Percentiles rank a stretch among this genome's conserved stretches.
phyloP scores from a whole-genome alignment of 1,284 basidiomycete genomes.

The Sporisorium iseilematis-ciliati region DNA sequence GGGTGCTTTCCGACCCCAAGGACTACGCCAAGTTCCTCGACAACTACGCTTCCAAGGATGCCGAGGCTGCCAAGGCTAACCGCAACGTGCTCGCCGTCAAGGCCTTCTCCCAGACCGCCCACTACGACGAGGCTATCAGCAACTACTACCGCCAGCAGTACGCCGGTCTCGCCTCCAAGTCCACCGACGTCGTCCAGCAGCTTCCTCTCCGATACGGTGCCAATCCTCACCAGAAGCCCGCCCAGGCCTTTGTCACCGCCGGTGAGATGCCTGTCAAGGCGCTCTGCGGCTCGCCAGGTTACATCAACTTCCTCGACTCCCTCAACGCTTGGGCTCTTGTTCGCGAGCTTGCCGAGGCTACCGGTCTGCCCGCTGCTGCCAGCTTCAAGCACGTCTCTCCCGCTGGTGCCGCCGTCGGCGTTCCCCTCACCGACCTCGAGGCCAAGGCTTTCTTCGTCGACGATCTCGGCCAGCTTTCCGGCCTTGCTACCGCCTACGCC shows the following conservation, averaged over 20 bases:
- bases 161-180: conserved; percentile 76
- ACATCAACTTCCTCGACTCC: conserved; percentile 99
- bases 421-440: conserved; percentile 83
- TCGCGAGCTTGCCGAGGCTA: conserved; percentile 88
- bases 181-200: conserved; percentile 71
- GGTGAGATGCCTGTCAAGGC: conserved; percentile 95
- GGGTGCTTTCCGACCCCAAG: conserved; percentile 89
- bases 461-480: conserved; percentile 88
- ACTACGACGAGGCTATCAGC: conserved; percentile 94
- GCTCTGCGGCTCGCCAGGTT: conserved; percentile 93
- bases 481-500: conserved; percentile 92
- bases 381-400: conserved; percentile 99
- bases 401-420: conserved; percentile 82
- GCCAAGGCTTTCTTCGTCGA: conserved; percentile 97
- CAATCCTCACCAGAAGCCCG: conserved; percentile 98
- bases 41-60: conserved; percentile 75
- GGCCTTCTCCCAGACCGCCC: conserved; percentile 95
- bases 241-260: conserved; percentile 91
- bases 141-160: conserved; percentile 98
- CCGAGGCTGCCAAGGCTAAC: conserved; percentile 74
- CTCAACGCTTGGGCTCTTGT: conserved; percentile 98
- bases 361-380: conserved; percentile 87
- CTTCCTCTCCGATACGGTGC: conserved; percentile 93
- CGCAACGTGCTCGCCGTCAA: conserved; percentile 90
- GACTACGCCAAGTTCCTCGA: conserved; percentile 89